Conservation (phyloP, 129 eudicot genomes). For the Flaveria bidentis region DNA sequence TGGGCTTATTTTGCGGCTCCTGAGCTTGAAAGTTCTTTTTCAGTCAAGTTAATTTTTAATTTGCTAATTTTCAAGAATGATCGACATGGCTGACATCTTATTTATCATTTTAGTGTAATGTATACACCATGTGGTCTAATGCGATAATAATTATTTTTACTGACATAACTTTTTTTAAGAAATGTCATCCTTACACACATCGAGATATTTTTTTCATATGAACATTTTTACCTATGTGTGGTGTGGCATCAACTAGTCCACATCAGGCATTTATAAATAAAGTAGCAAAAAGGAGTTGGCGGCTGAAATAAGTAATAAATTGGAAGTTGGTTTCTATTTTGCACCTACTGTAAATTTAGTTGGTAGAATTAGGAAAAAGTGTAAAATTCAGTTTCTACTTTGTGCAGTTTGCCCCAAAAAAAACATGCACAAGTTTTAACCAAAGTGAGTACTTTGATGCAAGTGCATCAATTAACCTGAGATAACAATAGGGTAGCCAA, state of each 20-base stretch:
- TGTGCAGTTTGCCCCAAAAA: background rate
- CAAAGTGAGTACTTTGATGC: conserved; percentile 3
- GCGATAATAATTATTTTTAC: background rate
- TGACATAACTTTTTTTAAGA: background rate
- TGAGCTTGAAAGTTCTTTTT: background rate
- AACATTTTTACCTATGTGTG: background rate
- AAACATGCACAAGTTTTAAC: background rate
- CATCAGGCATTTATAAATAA: background rate
- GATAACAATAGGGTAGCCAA: background rate
- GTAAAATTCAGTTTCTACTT: background rate
- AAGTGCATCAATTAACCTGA: background rate
- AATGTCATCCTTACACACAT: background rate
- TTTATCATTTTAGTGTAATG: background rate
- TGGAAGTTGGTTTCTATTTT: background rate
- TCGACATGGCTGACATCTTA: background rate
- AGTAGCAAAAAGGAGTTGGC: background rate
- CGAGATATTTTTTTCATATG: background rate
- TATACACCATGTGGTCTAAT: background rate
- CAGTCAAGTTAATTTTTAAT: background rate
- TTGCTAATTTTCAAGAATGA: background rate
- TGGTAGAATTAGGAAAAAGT: background rate
- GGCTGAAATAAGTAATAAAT: background rate
- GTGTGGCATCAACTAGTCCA: background rate
- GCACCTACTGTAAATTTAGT: background rate
- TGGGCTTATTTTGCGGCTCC: background rate